Evolutionary conservation across 2,329 filamentous ascomycete genomes (phyloP).

Genomic region (Hypoxylon rubiginosum): DNA sequence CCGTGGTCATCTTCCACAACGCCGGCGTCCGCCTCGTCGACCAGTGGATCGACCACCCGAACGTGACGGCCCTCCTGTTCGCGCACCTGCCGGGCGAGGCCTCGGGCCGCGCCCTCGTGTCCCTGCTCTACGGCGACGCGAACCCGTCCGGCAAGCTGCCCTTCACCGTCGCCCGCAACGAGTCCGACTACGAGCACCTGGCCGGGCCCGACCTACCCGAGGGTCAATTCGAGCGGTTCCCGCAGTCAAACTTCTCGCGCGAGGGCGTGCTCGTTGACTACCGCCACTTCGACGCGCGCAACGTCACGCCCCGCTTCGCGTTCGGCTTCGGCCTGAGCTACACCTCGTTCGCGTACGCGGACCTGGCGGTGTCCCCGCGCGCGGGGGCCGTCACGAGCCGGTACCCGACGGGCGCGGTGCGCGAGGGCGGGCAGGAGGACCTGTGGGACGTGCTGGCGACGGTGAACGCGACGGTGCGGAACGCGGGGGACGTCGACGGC

Average conservation of each 20-base stretch:
- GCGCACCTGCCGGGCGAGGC: conserved; percentile 76
- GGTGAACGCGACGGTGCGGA: conserved; percentile 57
- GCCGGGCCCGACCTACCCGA: conserved; percentile 58
- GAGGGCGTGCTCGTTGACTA: conserved; percentile 68
- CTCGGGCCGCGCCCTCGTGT: conserved; percentile 67
- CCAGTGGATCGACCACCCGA: conserved; percentile 71
- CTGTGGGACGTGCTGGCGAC: conserved; percentile 62
- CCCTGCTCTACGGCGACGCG: conserved; percentile 69
- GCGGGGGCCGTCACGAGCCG: conserved; percentile 48
- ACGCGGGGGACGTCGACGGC: conserved; percentile 59
- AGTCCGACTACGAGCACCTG: conserved; percentile 67
- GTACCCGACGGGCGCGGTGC: conserved; percentile 57
- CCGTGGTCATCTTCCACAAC: conserved; percentile 75
- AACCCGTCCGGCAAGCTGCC: conserved; percentile 71
- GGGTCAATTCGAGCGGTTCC: conserved; percentile 66
- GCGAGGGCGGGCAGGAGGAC: conserved; percentile 60
- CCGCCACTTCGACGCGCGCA: conserved; percentile 64
- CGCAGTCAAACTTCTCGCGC: conserved; percentile 64
- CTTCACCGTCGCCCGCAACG: conserved; percentile 71
- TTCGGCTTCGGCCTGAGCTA: conserved; percentile 71
- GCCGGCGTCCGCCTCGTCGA: conserved; percentile 73
- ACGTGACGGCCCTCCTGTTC: conserved; percentile 74
- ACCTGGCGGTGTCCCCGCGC: conserved; percentile 55
- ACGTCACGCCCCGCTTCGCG: conserved; percentile 65
- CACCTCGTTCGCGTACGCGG: conserved; percentile 64